These are phyloP conservation scores for Cladophialophora yegresii DNA, from an alignment of 2,329 filamentous ascomycete species.

Conservation along the genomic window DNA sequence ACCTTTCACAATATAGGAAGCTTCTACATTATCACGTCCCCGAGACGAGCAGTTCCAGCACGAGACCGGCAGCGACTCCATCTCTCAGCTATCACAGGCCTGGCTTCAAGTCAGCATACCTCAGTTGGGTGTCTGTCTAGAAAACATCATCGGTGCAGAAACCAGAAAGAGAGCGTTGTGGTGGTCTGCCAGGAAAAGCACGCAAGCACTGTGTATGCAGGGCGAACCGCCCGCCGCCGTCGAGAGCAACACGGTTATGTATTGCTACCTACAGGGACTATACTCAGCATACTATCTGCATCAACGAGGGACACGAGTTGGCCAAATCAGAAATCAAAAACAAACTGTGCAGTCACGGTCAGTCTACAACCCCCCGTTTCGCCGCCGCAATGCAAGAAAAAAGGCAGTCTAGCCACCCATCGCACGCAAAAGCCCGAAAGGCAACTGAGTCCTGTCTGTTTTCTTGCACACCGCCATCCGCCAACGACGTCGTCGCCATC, in stretches of 20 bases:
- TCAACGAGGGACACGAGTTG: constrained; percentile 22
- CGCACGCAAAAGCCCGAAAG: constrained; percentile 22
- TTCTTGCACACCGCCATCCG: constrained; percentile 3
- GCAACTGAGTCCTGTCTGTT: constrained; percentile 21
- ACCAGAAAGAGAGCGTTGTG: too few relatives aligned
- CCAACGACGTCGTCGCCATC: background rate
- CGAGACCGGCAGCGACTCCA: too few relatives aligned
- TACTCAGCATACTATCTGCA: constrained; percentile 15
- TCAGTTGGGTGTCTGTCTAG: too few relatives aligned
- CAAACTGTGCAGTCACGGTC: constrained; percentile 18
- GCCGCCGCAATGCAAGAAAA: constrained; percentile 32
- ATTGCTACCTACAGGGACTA: background rate
- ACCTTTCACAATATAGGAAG: too few relatives aligned
- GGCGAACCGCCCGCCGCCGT: too few relatives aligned
- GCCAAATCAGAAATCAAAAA: background rate
- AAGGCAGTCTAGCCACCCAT: constrained; percentile 32
- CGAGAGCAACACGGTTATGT: constrained; percentile 2
- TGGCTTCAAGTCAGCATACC: too few relatives aligned
- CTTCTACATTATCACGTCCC: too few relatives aligned
- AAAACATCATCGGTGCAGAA: too few relatives aligned
- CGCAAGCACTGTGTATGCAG: too few relatives aligned
- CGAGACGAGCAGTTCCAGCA: too few relatives aligned
- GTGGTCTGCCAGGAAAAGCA: too few relatives aligned
- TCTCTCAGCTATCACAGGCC: too few relatives aligned
- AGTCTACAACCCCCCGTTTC: constrained; percentile 3